Evolutionary conservation across 2,329 filamentous ascomycete species (phyloP).

Genomic region (Dactylellina drechsleri): DNA sequence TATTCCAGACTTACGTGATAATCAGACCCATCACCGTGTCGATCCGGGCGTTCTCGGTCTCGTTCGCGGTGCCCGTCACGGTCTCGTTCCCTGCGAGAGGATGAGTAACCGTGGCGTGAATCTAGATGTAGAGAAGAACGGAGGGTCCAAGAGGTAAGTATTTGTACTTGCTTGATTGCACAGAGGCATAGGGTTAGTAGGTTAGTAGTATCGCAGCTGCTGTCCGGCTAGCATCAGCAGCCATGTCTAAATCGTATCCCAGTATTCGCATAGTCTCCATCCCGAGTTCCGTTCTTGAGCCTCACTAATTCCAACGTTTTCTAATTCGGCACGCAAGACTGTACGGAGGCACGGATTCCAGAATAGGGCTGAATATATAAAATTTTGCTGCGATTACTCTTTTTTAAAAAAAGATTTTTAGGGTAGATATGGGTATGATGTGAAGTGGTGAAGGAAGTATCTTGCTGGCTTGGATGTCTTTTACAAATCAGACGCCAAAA

Average conservation of each 20-base stretch:
- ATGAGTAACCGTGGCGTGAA: slow-evolving; percentile 53
- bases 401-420: background rate
- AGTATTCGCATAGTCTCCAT: background rate
- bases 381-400: slow-evolving; percentile 33
- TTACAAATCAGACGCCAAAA: slow-evolving; percentile 56
- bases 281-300: slow-evolving; percentile 1
- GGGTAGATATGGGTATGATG: slow-evolving; percentile 25
- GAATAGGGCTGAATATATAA: slow-evolving; percentile 42
- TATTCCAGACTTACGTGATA: slow-evolving; percentile 33
- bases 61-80: slow-evolving; percentile 53
- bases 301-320: slow-evolving; percentile 13
- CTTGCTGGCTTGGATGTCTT: slow-evolving; percentile 54
- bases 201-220: slow-evolving; percentile 27
- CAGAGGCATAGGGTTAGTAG: slow-evolving; percentile 45
- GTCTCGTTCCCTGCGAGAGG: slow-evolving; percentile 52
- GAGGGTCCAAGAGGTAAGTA: slow-evolving; percentile 53
- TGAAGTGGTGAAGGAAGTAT: slow-evolving; percentile 33
- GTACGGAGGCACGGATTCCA: slow-evolving; percentile 44
- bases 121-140: slow-evolving; percentile 48
- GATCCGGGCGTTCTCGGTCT: slow-evolving; percentile 48
- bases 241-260: background rate
- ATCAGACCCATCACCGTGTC: slow-evolving; percentile 38
- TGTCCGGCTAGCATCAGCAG: slow-evolving; percentile 1
- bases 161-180: slow-evolving; percentile 51
- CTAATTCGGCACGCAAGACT: slow-evolving; percentile 32